A percentile compares a stretch with the other conserved stretches of the same genome.
phyloP scores from a whole-genome alignment of 306 rosid species.

The Astragalus glycyphyllos region DNA sequence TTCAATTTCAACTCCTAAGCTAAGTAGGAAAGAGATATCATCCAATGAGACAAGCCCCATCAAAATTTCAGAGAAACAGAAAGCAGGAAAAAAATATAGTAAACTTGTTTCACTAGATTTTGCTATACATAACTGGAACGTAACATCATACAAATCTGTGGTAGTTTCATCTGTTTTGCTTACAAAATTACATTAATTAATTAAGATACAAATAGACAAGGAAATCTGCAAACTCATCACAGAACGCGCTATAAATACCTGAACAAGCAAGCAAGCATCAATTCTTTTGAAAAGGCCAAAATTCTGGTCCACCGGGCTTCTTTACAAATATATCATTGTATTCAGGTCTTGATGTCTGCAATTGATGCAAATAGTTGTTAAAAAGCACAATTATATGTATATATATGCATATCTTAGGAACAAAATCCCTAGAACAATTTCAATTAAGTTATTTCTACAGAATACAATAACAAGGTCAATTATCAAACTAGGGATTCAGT shows the following conservation, averaged over 20 bases:
- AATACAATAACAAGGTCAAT: constrained; percentile 2
- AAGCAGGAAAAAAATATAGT: constrained; percentile 1
- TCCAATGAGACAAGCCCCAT: not conserved
- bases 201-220: constrained; percentile 31
- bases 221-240: constrained; percentile 19
- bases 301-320: constrained; percentile 68
- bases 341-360: constrained; percentile 95
- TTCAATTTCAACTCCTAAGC: constrained; percentile 3
- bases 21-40: constrained; percentile 2
- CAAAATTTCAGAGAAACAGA: not conserved
- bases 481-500: not conserved
- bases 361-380: constrained; percentile 27
- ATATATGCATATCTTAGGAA: not conserved
- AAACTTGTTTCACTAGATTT: constrained; percentile 14
- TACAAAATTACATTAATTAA: constrained; percentile 20
- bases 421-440: constrained; percentile 1
- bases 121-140: constrained; percentile 19
- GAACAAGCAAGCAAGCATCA: constrained; percentile 21
- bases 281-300: constrained; percentile 63
- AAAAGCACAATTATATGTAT: not conserved
- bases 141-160: constrained; percentile 30
- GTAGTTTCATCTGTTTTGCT: constrained; percentile 21
- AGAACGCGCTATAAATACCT: constrained; percentile 11
- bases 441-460: not conserved
- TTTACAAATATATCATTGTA: constrained; percentile 85